phyloP scores from a whole-genome alignment of 148 eudicot genomes.

The Heliamphora exappendiculata region DNA sequence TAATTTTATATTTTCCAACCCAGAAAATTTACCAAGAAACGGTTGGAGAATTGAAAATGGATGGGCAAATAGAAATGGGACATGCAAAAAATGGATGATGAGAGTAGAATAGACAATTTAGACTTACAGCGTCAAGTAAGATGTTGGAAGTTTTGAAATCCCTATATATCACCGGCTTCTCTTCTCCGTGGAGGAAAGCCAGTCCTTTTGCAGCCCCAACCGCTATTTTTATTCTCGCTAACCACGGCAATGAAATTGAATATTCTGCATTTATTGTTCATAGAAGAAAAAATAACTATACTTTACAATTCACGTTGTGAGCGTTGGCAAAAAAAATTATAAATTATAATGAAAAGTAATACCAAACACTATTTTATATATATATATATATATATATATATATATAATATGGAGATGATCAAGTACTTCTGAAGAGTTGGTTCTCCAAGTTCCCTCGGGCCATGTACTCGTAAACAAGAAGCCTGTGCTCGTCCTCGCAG shows the following conservation, averaged over 20 bases:
- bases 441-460: slow-evolving; percentile 68
- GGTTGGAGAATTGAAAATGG: background rate
- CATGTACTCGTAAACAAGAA: slow-evolving; percentile 63
- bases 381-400: background rate
- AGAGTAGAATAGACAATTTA: no score
- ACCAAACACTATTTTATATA: no score
- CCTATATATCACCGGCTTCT: slow-evolving; percentile 70
- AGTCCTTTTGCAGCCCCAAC: slow-evolving; percentile 93
- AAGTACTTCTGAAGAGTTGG: slow-evolving; percentile 68
- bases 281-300: background rate
- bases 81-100: no score
- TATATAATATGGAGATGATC: slow-evolving; percentile 3
- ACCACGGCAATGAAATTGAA: slow-evolving; percentile 82
- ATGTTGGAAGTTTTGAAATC: slow-evolving; percentile 97
- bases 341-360: background rate
- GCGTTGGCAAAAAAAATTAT: background rate
- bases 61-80: background rate
- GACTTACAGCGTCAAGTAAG: slow-evolving; percentile 73
- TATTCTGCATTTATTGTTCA: slow-evolving; percentile 38
- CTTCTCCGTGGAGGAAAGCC: slow-evolving; percentile 83
- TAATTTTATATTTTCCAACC: no score
- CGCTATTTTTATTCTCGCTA: slow-evolving; percentile 79
- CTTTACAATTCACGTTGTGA: background rate
- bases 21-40: background rate
- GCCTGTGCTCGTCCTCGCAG: slow-evolving; percentile 64